Percentiles rank a stretch among this genome's conserved stretches.
Evolutionary conservation across 805 yeast species (phyloP).

Genomic region (Sungouiozyma ichnusensis): DNA sequence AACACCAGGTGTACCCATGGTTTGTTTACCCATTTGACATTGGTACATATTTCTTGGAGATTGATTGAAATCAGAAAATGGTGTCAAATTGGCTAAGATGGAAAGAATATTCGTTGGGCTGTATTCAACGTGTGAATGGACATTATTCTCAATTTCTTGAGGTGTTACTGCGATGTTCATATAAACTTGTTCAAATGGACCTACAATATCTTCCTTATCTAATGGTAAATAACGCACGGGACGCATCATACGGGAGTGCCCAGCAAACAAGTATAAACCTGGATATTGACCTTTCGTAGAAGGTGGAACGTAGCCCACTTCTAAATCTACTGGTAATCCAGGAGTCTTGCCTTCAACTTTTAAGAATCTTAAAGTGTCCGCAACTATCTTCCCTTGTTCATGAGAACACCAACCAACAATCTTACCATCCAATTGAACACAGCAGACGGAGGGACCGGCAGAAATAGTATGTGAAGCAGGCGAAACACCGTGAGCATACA

Average conservation of each 20-base stretch:
- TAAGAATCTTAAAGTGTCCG: slow-evolving; percentile 86
- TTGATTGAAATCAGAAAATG: slow-evolving; percentile 96
- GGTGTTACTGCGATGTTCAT: slow-evolving; percentile 94
- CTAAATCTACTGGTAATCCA: slow-evolving; percentile 76
- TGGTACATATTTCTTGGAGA: slow-evolving; percentile 99
- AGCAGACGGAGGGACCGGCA: slow-evolving; percentile 80
- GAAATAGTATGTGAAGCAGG: slow-evolving; percentile 63
- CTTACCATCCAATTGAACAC: slow-evolving; percentile 89
- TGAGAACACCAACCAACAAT: slow-evolving; percentile 93
- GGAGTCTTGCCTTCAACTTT: slow-evolving; percentile 66
- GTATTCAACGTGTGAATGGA: slow-evolving; percentile 88
- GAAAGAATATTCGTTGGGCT: slow-evolving; percentile 92
- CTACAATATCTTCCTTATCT: slow-evolving; percentile 75
- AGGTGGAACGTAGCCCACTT: slow-evolving; percentile 95
- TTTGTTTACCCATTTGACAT: slow-evolving; percentile 99
- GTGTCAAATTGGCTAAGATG: slow-evolving; percentile 92
- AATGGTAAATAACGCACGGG: slow-evolving; percentile 88
- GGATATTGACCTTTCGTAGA: slow-evolving; percentile 94
- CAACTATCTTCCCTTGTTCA: slow-evolving; percentile 72
- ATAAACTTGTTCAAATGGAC: slow-evolving; percentile 97
- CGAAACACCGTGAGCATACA: slow-evolving; percentile 67
- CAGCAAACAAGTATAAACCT: slow-evolving; percentile 84
- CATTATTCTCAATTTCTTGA: slow-evolving; percentile 68
- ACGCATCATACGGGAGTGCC: slow-evolving; percentile 89
- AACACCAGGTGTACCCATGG: slow-evolving; percentile 99